phyloP scores from a whole-genome alignment of 768 basidiomycete genomes.

The Tubosaeta sp. region DNA sequence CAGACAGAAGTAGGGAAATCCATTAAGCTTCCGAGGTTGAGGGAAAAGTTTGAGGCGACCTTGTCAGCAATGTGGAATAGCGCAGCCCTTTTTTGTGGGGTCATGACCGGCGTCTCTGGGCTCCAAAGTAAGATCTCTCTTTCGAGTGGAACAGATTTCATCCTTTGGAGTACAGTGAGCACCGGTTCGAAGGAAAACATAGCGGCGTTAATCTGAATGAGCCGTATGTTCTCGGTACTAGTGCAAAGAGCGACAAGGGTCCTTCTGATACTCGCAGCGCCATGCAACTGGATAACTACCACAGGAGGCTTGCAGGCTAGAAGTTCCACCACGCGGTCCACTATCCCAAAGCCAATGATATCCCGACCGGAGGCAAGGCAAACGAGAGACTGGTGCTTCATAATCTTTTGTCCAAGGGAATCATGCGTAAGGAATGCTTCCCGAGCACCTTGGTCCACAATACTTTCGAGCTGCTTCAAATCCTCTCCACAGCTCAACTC shows the following conservation, averaged over 20 bases:
- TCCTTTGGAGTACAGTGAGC: slow-evolving; percentile 48
- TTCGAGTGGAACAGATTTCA: slow-evolving; percentile 40
- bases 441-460: slow-evolving; percentile 27
- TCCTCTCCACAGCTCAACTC: slow-evolving; percentile 33
- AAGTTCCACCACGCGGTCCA: slow-evolving; percentile 52
- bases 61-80: slow-evolving; percentile 19
- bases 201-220: slow-evolving; percentile 56
- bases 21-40: slow-evolving; percentile 39
- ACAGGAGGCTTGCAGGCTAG: slow-evolving; percentile 44
- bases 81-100: background rate
- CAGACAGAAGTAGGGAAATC: slow-evolving; percentile 33
- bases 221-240: slow-evolving; percentile 31
- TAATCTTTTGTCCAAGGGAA: slow-evolving; percentile 27
- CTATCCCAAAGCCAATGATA: slow-evolving; percentile 52
- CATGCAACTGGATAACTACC: slow-evolving; percentile 53
- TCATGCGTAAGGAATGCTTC: slow-evolving; percentile 33
- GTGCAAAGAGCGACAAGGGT: slow-evolving; percentile 37
- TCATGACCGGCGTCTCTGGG: slow-evolving; percentile 6
- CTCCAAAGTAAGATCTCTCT: slow-evolving; percentile 54
- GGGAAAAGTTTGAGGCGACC: slow-evolving; percentile 28
- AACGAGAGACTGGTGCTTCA: slow-evolving; percentile 52
- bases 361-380: slow-evolving; percentile 47
- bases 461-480: slow-evolving; percentile 32
- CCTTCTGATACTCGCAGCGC: slow-evolving; percentile 33
- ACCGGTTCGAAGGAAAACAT: slow-evolving; percentile 61